Percentiles rank a stretch among this genome's conserved stretches.
These are phyloP conservation scores for Rubroboletus satanas DNA, from an alignment of 768 basidiomycete species.

Conservation along the genomic window DNA sequence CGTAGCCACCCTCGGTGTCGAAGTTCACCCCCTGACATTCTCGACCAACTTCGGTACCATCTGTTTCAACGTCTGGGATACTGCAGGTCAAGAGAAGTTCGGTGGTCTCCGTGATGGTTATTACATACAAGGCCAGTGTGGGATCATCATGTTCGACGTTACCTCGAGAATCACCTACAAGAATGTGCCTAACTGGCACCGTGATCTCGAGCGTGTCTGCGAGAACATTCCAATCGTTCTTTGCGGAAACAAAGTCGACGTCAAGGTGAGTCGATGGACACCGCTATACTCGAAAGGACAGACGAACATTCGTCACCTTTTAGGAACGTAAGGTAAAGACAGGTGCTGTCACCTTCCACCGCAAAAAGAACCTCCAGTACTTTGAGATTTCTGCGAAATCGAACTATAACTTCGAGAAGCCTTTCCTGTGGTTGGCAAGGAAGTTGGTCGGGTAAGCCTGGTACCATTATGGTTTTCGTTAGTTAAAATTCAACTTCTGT, in stretches of 20 bases:
- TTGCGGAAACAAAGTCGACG: slow-evolving; percentile 99
- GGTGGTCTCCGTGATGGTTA: slow-evolving; percentile 97
- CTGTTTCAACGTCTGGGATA: slow-evolving; percentile 99
- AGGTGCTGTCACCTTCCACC: slow-evolving; percentile 96
- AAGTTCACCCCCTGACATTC: slow-evolving; percentile 95
- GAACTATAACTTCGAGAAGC: slow-evolving; percentile 99
- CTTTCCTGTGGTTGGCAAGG: slow-evolving; percentile 98
- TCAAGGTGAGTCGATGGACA: slow-evolving; percentile 65
- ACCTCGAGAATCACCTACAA: slow-evolving; percentile 99
- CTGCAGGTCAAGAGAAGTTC: slow-evolving; percentile 99
- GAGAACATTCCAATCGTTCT: slow-evolving; percentile 99
- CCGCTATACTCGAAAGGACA: not conserved
- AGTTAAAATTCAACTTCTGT: not conserved
- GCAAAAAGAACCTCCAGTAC: slow-evolving; percentile 99
- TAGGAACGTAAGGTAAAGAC: slow-evolving; percentile 99
- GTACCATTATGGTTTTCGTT: not conserved
- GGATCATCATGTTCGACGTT: slow-evolving; percentile 99
- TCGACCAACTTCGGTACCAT: slow-evolving; percentile 98
- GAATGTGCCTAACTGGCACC: slow-evolving; percentile 99
- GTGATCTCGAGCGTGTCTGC: slow-evolving; percentile 98
- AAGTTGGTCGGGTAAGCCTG: slow-evolving; percentile 88
- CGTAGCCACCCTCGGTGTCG: slow-evolving; percentile 96
- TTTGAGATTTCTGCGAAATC: slow-evolving; percentile 99
- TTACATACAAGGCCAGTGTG: slow-evolving; percentile 97
- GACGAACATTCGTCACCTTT: slow-evolving; percentile 8